These are phyloP conservation scores for Moesziomyces parantarcticus DNA, from an alignment of 1,284 basidiomycete species.

Conservation along the genomic window DNA sequence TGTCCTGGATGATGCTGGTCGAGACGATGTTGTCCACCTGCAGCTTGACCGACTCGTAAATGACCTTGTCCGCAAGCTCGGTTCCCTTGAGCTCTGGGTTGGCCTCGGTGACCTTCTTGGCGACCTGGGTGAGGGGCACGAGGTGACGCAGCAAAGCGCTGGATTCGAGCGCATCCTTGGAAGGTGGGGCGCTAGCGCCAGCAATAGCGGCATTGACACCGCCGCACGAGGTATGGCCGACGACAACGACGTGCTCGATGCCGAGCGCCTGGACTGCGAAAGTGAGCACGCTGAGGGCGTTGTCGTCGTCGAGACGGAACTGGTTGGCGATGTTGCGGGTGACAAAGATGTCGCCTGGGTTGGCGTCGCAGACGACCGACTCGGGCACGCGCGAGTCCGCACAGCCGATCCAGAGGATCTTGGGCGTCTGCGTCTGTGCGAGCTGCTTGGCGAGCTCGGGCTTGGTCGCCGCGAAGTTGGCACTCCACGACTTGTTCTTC, in stretches of 20 bases:
- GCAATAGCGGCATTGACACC: slow-evolving; percentile 68
- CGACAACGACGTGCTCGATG: slow-evolving; percentile 82
- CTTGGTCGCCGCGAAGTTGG: slow-evolving; percentile 64
- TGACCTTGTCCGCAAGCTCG: slow-evolving; percentile 43
- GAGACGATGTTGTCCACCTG: slow-evolving; percentile 80
- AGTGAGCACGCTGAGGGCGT: slow-evolving; percentile 79
- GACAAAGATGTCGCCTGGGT: slow-evolving; percentile 66
- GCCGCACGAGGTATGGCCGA: slow-evolving; percentile 69
- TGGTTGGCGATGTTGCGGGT: slow-evolving; percentile 69
- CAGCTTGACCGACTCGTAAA: slow-evolving; percentile 73
- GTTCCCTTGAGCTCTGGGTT: slow-evolving; percentile 28
- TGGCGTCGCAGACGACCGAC: slow-evolving; percentile 57
- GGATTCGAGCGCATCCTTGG: slow-evolving; percentile 31
- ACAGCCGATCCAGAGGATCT: slow-evolving; percentile 78
- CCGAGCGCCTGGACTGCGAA: slow-evolving; percentile 83
- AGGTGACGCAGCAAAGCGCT: slow-evolving; percentile 60
- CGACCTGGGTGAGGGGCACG: slow-evolving; percentile 57
- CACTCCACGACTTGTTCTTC: slow-evolving; percentile 58
- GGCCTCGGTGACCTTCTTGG: slow-evolving; percentile 41
- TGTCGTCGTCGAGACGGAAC: slow-evolving; percentile 81
- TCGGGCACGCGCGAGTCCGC: slow-evolving; percentile 71
- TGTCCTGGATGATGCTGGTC: slow-evolving; percentile 75
- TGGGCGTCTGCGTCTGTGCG: slow-evolving; percentile 78
- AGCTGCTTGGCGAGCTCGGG: slow-evolving; percentile 75
- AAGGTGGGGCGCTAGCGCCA: slow-evolving; percentile 33